These are phyloP conservation scores for Cryptococcus floricola DNA, from an alignment of 1,284 basidiomycete genomes.

Conservation along the genomic window DNA sequence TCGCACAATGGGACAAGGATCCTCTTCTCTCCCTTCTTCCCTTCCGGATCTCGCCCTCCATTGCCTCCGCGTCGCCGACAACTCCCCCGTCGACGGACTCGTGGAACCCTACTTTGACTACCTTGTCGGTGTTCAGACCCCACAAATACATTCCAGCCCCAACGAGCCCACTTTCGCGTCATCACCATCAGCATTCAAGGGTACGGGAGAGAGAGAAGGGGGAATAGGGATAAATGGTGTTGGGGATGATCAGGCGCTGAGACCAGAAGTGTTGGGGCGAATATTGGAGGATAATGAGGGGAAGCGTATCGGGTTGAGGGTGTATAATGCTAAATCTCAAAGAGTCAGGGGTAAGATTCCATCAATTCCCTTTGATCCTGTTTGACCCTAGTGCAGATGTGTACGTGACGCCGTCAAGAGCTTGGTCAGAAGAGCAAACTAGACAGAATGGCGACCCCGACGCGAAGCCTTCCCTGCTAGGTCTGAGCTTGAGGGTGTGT, in stretches of 20 bases:
- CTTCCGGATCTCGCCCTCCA: slow-evolving; percentile 63
- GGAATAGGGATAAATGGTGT: background rate
- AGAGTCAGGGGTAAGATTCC: slow-evolving; percentile 67
- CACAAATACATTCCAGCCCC: background rate
- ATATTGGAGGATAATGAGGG: slow-evolving; percentile 86
- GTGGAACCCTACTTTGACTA: slow-evolving; percentile 98
- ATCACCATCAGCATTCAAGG: too few species aligned
- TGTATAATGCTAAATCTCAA: slow-evolving; percentile 88
- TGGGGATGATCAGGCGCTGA: slow-evolving; percentile 10
- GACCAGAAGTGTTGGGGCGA: slow-evolving; percentile 65
- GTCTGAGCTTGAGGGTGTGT: slow-evolving; percentile 86
- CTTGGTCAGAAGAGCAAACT: slow-evolving; percentile 59
- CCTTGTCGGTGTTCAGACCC: slow-evolving; percentile 78
- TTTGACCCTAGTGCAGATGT: slow-evolving; percentile 59
- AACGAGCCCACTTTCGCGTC: background rate
- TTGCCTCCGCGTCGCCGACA: slow-evolving; percentile 76
- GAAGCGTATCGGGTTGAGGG: slow-evolving; percentile 67
- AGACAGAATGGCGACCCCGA: slow-evolving; percentile 52
- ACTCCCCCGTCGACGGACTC: slow-evolving; percentile 78
- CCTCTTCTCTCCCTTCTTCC: slow-evolving; percentile 36
- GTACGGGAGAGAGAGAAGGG: background rate
- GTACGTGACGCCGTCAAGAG: slow-evolving; percentile 73
- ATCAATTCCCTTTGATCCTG: background rate
- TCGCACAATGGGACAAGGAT: slow-evolving; percentile 41
- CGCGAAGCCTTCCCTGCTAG: slow-evolving; percentile 67